phyloP scores from a whole-genome alignment of 148 eudicot species.

The Dianthus caryophyllus region DNA sequence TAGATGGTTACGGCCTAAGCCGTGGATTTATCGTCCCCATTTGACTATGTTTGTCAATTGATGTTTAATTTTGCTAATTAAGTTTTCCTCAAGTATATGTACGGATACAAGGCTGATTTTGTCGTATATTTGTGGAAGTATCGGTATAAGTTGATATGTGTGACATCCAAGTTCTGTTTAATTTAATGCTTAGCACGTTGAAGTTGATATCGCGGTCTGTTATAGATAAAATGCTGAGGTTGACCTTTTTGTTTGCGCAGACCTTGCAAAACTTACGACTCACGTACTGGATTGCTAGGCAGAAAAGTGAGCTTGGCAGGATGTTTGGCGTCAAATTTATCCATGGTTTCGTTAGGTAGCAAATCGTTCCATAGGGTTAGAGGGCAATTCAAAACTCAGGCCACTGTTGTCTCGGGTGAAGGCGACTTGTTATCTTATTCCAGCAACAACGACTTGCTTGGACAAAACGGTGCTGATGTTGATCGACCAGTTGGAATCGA shows the following conservation, averaged over 20 bases:
- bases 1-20: not conserved
- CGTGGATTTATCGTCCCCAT: too few relatives aligned
- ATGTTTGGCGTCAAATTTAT: slow-evolving; percentile 34
- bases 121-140: too few relatives aligned
- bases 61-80: too few relatives aligned
- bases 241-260: slow-evolving; percentile 26
- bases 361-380: slow-evolving; percentile 34
- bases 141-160: too few relatives aligned
- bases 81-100: too few relatives aligned
- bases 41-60: too few relatives aligned
- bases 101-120: too few relatives aligned
- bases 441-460: slow-evolving; percentile 25
- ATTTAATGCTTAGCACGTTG: too few relatives aligned
- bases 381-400: slow-evolving; percentile 36
- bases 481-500: slow-evolving; percentile 51
- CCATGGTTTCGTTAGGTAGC: slow-evolving; percentile 26
- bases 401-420: slow-evolving; percentile 62
- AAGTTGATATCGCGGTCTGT: not conserved
- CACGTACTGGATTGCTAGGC: slow-evolving; percentile 34
- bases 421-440: slow-evolving; percentile 36
- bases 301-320: slow-evolving; percentile 34
- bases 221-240: slow-evolving; percentile 12
- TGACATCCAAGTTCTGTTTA: too few relatives aligned
- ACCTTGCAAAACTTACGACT: slow-evolving; percentile 30
- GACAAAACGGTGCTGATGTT: slow-evolving; percentile 24